Percentiles rank a stretch among this genome's conserved stretches.
Evolutionary conservation across 208 protist genomes (phyloP).

Genomic region (Strigomonas culicis): DNA sequence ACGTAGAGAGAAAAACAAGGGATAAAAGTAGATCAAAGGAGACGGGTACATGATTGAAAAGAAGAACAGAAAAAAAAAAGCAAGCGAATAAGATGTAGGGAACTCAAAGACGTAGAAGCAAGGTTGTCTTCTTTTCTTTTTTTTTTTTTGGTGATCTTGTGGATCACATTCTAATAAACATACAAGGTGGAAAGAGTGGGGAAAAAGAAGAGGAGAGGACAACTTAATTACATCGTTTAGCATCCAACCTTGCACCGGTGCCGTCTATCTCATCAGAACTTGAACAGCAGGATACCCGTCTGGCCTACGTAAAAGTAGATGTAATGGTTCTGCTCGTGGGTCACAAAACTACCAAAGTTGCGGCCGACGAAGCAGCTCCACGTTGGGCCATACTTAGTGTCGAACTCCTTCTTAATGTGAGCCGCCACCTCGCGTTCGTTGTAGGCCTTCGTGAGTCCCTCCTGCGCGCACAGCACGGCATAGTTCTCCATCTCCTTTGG

Average conservation of each 20-base stretch:
- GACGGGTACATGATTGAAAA: conserved; percentile 5
- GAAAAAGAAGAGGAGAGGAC: no score
- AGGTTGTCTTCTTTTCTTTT: neutral
- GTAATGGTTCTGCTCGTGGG: conserved; percentile 99
- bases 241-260: neutral
- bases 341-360: conserved; percentile 99
- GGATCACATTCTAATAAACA: conserved; percentile 1
- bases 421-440: conserved; percentile 99
- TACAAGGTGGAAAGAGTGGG: no score
- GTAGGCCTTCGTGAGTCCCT: conserved; percentile 97
- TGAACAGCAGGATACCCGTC: conserved; percentile 98
- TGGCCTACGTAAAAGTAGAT: conserved; percentile 99
- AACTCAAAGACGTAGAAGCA: neutral
- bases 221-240: neutral
- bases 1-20: conserved; percentile 11
- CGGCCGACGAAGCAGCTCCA: conserved; percentile 99
- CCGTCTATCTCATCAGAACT: conserved; percentile 22
- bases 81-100: neutral
- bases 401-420: conserved; percentile 99
- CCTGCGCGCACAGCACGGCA: conserved; percentile 96
- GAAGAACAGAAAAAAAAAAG: conserved; percentile 1
- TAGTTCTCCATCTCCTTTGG: conserved; percentile 96
- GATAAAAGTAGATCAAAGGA: neutral
- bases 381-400: conserved; percentile 98
- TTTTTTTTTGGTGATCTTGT: neutral